Evolutionary conservation across 257 asterid species (phyloP).

Genomic region (Perilla frutescens): DNA sequence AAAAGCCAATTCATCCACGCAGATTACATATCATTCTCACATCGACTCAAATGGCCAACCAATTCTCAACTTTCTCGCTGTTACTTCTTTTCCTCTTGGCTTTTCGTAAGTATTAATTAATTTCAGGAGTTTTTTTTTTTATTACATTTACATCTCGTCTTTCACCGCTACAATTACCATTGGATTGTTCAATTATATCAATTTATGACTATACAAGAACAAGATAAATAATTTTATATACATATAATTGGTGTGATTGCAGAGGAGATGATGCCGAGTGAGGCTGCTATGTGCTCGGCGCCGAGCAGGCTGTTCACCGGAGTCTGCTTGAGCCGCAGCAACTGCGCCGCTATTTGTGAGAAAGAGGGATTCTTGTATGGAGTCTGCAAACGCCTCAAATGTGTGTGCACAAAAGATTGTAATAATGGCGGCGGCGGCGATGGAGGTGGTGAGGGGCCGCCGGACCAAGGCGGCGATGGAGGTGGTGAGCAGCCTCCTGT

Average conservation of each 20-base stretch:
- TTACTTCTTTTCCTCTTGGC: slow-evolving; percentile 22
- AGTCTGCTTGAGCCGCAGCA: slow-evolving; percentile 4
- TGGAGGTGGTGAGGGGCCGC: no score
- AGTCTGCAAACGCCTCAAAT: background rate
- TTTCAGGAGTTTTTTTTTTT: no score
- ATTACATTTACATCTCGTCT: no score
- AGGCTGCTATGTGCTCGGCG: slow-evolving; percentile 1
- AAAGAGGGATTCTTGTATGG: slow-evolving; percentile 23
- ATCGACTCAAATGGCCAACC: slow-evolving; percentile 6
- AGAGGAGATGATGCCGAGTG: slow-evolving; percentile 26
- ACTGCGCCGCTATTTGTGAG: slow-evolving; percentile 14
- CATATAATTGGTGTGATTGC: background rate
- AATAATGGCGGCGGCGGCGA: no score
- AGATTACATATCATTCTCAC: background rate
- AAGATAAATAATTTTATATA: no score
- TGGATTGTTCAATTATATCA: no score
- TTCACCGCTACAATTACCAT: no score
- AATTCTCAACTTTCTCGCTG: slow-evolving; percentile 4
- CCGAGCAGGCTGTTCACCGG: background rate
- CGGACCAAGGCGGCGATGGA: no score
- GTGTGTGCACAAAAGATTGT: slow-evolving; percentile 16
- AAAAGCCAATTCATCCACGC: background rate
- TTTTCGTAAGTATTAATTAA: slow-evolving; percentile 8
- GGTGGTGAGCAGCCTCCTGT: no score
- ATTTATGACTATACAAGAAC: no score